Conservation (phyloP, 345 rosid genomes). For the Streptanthus diversifolius region DNA sequence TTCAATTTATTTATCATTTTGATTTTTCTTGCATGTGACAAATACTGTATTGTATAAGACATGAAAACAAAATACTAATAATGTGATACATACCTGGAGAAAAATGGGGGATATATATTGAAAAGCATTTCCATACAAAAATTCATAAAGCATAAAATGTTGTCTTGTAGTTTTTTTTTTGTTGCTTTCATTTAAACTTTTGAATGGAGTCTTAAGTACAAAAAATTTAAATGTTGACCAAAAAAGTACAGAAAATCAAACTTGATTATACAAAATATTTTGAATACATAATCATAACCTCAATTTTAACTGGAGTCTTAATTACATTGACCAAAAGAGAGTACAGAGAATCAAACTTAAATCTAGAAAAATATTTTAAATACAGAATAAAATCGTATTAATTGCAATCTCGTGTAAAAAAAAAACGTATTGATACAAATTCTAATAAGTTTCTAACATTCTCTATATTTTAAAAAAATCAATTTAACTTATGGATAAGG, state of each 20-base stretch:
- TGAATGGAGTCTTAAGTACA: neutral
- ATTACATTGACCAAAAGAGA: neutral
- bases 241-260: neutral
- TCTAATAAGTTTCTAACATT: neutral
- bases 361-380: neutral
- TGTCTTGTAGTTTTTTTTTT: neutral
- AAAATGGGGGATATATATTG: neutral
- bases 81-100: neutral
- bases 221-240: neutral
- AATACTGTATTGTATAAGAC: slow-evolving; percentile 6
- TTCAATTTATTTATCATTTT: slow-evolving; percentile 10
- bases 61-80: slow-evolving; percentile 18
- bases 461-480: neutral
- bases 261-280: neutral
- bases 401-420: neutral
- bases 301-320: no score
- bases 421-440: neutral
- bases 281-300: neutral
- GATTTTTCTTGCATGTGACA: slow-evolving; percentile 29
- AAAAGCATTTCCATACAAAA: neutral
- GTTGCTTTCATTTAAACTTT: neutral
- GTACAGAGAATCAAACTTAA: neutral
- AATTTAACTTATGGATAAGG: neutral
- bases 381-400: neutral
- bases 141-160: neutral